These are phyloP conservation scores for Hansfordia pulvinata DNA, from an alignment of 2,329 filamentous ascomycete species.

Conservation along the genomic window DNA sequence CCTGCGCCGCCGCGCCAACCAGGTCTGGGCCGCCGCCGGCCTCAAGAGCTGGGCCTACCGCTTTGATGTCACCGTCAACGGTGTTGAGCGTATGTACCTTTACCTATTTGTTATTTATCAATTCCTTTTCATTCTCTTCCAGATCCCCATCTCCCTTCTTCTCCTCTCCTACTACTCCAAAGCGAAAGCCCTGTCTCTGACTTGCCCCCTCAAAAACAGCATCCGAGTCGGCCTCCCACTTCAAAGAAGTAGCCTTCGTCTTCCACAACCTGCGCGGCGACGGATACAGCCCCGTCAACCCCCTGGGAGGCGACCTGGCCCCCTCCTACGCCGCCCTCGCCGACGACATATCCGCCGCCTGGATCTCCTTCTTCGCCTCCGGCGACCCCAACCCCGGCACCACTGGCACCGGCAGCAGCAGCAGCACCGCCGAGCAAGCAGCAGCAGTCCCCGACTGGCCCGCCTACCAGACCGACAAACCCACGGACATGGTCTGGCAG, in stretches of 20 bases:
- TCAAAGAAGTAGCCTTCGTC: slow-evolving; percentile 16
- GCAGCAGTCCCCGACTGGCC: neutral
- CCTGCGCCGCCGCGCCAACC: neutral
- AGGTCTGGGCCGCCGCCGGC: neutral
- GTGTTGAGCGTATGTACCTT: no score
- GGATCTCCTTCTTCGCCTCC: slow-evolving; percentile 1
- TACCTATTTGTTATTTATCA: no score
- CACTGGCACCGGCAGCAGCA: neutral
- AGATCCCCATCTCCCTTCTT: no score
- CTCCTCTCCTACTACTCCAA: no score
- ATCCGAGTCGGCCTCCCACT: slow-evolving; percentile 10
- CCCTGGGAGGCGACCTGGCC: neutral
- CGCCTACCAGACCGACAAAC: no score
- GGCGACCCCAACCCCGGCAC: neutral
- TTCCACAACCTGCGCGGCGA: slow-evolving; percentile 13
- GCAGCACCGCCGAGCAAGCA: neutral
- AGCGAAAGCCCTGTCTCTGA: no score
- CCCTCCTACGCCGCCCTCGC: neutral
- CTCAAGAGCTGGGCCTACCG: slow-evolving; percentile 1
- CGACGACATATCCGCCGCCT: slow-evolving; percentile 1
- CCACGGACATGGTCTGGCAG: no score
- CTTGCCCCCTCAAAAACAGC: neutral
- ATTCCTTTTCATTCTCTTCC: no score
- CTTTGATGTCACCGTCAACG: slow-evolving; percentile 1
- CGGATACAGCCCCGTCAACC: slow-evolving; percentile 1